phyloP scores from a whole-genome alignment of 169 alveolate genomes.

The Plasmodium gallinaceum region DNA sequence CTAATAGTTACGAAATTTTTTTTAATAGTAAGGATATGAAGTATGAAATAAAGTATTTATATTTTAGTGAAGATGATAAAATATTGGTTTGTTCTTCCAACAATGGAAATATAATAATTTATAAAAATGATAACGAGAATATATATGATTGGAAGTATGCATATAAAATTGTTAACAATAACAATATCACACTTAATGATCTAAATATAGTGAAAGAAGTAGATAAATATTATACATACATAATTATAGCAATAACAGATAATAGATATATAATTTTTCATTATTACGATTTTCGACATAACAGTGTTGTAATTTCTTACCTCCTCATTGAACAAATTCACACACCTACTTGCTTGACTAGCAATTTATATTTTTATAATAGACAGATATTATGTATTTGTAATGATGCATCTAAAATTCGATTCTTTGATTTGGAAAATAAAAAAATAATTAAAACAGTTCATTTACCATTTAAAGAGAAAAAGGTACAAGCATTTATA shows the following conservation, averaged over 20 bases:
- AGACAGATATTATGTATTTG: conserved; percentile 66
- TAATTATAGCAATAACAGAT: conserved; percentile 50
- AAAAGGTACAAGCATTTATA: conserved; percentile 21
- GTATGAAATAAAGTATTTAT: conserved; percentile 41
- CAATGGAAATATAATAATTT: conserved; percentile 62
- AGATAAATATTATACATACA: conserved; percentile 25
- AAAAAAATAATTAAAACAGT: conserved; percentile 68
- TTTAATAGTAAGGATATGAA: conserved; percentile 70
- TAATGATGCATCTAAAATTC: conserved; percentile 54
- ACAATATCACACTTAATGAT: conserved; percentile 40
- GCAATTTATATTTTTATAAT: conserved; percentile 43
- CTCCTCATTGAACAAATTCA: conserved; percentile 40
- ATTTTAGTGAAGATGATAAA: conserved; percentile 70
- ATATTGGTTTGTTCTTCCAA: conserved; percentile 33
- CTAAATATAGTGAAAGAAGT: conserved; percentile 24
- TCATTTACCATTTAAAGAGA: conserved; percentile 46
- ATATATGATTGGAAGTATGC: conserved; percentile 48
- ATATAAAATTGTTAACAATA: conserved; percentile 58
- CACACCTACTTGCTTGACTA: conserved; percentile 58
- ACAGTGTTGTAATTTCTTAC: conserved; percentile 42
- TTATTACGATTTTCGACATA: conserved; percentile 40
- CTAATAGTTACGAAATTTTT: conserved; percentile 14
- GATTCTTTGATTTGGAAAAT: conserved; percentile 64
- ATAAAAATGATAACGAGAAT: conserved; percentile 25
- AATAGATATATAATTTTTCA: conserved; percentile 41